phyloP scores from a whole-genome alignment of 1,139 yeast species.

The Meyerozyma smithsonii region DNA sequence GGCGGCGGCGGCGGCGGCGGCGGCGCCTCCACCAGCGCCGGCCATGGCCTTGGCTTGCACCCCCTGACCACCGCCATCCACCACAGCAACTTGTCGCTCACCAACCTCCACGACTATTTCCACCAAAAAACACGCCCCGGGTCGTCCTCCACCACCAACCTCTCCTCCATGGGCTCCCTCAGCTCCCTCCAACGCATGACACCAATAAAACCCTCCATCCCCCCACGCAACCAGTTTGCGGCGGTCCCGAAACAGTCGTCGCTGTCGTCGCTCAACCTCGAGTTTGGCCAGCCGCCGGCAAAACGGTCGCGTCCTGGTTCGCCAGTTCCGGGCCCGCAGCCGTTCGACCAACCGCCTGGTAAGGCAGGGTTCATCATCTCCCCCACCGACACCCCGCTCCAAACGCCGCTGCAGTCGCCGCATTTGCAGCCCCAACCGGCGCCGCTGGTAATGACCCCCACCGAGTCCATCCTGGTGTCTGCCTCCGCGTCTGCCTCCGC shows the following conservation, averaged over 20 bases:
- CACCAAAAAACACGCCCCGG: conserved; percentile 11
- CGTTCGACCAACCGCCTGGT: conserved; percentile 4
- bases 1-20: too few species aligned
- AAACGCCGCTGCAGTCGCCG: conserved; percentile 44
- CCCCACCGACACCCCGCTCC: conserved; percentile 38
- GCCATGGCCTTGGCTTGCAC: not conserved
- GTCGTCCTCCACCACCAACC: not conserved
- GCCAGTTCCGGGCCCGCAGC: conserved; percentile 18
- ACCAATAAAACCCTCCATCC: conserved; percentile 26
- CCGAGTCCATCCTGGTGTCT: not conserved
- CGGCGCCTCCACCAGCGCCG: too few species aligned
- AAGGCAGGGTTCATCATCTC: conserved; percentile 18
- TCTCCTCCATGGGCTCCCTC: conserved; percentile 15
- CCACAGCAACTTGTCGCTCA: conserved; percentile 14
- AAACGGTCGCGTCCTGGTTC: conserved; percentile 43
- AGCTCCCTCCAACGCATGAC: conserved; percentile 33
- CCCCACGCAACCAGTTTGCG: conserved; percentile 8
- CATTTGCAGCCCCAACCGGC: conserved; percentile 25
- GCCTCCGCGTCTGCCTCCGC: conserved; percentile 4
- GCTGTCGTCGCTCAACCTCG: conserved; percentile 25
- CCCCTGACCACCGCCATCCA: conserved; percentile 2
- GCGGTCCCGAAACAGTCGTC: conserved; percentile 19
- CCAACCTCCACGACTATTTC: conserved; percentile 31
- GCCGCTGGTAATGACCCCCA: not conserved
- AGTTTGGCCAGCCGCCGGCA: conserved; percentile 17